Evolutionary conservation across 805 yeast genomes (phyloP), one percentile per base, ranked within the genome.

Genomic region (Zygosaccharomyces rouxii): DNA sequence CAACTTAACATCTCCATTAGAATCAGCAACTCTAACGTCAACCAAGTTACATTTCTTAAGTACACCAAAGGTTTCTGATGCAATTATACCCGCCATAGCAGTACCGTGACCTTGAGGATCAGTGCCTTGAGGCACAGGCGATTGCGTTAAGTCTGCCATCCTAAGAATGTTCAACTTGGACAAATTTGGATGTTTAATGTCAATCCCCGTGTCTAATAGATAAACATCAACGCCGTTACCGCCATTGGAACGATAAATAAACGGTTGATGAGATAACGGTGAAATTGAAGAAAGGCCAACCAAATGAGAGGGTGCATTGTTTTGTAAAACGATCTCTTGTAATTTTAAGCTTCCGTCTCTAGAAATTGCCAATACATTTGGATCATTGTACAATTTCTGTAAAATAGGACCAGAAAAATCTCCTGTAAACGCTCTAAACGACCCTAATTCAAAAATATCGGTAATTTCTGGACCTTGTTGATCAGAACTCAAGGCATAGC

Each of bases 31-130:
- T 35, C 71, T 74, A 46, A 72, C 68, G 50, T 76, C 80, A 35
- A 75, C 64, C 38, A 74, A 51, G 44, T 67, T 69, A 30, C 70
- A 67, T 50, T 67, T 63, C 55, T 80, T 80, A 19, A 82, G 73
- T 19, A 77, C 79, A 2, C 84, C 84, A 57, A 68, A 77, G 0
- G 77, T 65, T 33, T 68, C 68, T 1, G 81, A 73, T 0, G 79
- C 81, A 35, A 77, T 64, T 7, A 78, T 62, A 2, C 82, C 83
- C 0, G 84, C 82, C 19, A 79, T 72, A 41, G 77, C 79, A 0
- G 82, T 77, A 0, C 84, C 84, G 58, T 79, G 84, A 3, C 81
- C 82, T 59, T 77, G 70, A 11, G 58, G 57, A 38, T 68, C 71
- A 13, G 38, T 19, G 6, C 56, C 59, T 11, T 51, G 58, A 4